Percentiles rank a stretch among this genome's conserved stretches.
Conservation (phyloP, 2,329 filamentous ascomycete genomes). For the Microdochium bolleyi region DNA sequence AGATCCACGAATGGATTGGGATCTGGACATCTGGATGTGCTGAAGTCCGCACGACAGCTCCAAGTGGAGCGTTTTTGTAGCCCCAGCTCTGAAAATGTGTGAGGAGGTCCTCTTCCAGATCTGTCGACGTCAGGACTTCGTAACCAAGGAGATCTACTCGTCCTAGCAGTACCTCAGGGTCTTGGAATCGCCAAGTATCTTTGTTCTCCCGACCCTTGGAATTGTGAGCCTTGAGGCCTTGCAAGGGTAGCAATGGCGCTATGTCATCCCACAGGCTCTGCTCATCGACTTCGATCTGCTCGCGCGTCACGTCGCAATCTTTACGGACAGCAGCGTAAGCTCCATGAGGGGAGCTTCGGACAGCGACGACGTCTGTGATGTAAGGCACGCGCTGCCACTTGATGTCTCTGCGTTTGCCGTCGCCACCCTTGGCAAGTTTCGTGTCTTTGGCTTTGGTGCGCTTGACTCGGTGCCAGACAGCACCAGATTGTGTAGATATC, state of each 20-base stretch:
- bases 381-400: conserved; percentile 91
- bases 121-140: conserved; percentile 51
- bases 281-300: conserved; percentile 58
- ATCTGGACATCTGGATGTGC: conserved; percentile 61
- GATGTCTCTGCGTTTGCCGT: conserved; percentile 73
- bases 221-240: conserved; percentile 43
- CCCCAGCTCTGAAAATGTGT: conserved; percentile 35
- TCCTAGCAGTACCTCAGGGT: conserved; percentile 36
- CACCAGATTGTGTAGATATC: conserved; percentile 84
- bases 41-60: conserved; percentile 43
- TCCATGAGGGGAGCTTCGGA: conserved; percentile 82
- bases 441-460: conserved; percentile 72
- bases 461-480: conserved; percentile 84
- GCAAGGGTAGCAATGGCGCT: conserved; percentile 59
- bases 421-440: conserved; percentile 24
- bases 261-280: conserved; percentile 69
- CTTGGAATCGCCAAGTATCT: conserved; percentile 33
- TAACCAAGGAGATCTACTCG: conserved; percentile 41
- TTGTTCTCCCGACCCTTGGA: conserved; percentile 24
- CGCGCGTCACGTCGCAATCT: conserved; percentile 73
- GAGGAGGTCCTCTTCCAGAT: conserved; percentile 56
- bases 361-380: conserved; percentile 74
- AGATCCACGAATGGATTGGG: conserved; percentile 75
- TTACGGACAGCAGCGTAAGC: conserved; percentile 82
- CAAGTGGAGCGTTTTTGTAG: conserved; percentile 30